A percentile compares a stretch with the other conserved stretches of the same genome.
These are phyloP conservation scores for Amanita pallidorosea DNA, from an alignment of 768 basidiomycete genomes.

Conservation along the genomic window DNA sequence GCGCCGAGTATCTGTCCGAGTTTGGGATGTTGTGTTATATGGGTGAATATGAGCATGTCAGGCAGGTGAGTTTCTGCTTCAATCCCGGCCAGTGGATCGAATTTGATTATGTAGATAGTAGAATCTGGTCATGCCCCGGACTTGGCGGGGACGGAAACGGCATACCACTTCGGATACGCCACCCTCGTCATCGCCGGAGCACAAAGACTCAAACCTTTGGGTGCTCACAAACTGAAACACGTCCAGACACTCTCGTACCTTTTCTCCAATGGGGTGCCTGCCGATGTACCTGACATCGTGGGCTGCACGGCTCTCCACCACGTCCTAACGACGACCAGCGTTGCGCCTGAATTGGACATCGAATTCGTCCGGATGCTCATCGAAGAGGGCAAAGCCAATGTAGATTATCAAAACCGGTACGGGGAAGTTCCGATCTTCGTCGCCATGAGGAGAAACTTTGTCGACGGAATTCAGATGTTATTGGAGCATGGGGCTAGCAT, in stretches of 20 bases:
- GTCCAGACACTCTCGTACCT: slow-evolving; percentile 29
- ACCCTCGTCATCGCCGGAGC: neutral
- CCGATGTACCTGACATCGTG: slow-evolving; percentile 31
- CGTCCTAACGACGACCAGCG: slow-evolving; percentile 10
- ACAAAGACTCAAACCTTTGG: neutral
- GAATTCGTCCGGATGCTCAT: slow-evolving; percentile 29
- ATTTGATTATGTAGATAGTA: neutral
- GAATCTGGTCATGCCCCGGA: neutral
- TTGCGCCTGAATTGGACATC: slow-evolving; percentile 17
- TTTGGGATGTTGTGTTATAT: neutral
- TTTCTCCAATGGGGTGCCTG: slow-evolving; percentile 27
- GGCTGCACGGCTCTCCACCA: slow-evolving; percentile 43
- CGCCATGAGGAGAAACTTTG: neutral
- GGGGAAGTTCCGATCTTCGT: neutral
- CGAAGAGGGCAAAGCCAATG: slow-evolving; percentile 31
- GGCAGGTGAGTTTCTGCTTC: too few species aligned
- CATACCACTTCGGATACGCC: neutral
- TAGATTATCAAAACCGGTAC: slow-evolving; percentile 24
- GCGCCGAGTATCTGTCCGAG: neutral
- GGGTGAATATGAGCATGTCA: neutral
- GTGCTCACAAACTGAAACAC: slow-evolving; percentile 12
- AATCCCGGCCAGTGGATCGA: too few species aligned
- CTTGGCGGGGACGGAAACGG: too few species aligned
- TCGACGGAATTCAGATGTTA: neutral
- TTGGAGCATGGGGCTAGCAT: neutral